Base-by-base conservation (phyloP, 2,329 filamentous ascomycete species). In the Mycosphaerella sp. region DNA sequence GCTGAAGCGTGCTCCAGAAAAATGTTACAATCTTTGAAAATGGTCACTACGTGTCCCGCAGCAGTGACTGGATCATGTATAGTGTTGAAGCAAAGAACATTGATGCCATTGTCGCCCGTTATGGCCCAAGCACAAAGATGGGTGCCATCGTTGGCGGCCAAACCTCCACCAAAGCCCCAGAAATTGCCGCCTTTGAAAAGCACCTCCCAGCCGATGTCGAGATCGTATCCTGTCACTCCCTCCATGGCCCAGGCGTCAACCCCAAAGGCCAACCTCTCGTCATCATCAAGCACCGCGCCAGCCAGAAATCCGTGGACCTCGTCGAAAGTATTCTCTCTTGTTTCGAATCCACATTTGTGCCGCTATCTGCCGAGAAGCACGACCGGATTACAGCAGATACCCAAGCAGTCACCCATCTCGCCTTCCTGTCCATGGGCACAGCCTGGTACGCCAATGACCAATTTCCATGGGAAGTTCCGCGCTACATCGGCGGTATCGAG, bases 11-110 rank as follows among this genome's bases (percentile, higher is more conserved):
- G 61, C 68, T 74, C 74, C 82, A 90, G 91, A 84, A 79, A 55
- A 77, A 73, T 63, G 75, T 98, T 76, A 84, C 87, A 71, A 93
- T 98, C 65, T 83, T 91, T 69, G 84, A 82, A 70, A 95, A 95
- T 80, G 94, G 94, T 64, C 90, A 97, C 74, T 80, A 91, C 70
- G 93, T 98, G 64, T 96, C 93, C 63, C 84, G 93, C 73, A 84
- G 85, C 71, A 96, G 90, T 84, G 91, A 97, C 78, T 97, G 90
- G 71, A 95, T 96, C 73, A 89, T 98, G 68, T 98, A 98, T 79
- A 95, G 87, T 72, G 93, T 98, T 71, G 91, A 97, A 73, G 93
- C 93, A 56, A 89, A 89, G 63, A 81, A 85, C 59, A 95, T 98
- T 70, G 86, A 89, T 68, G 80, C 79, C 60, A 87, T 96, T 63